phyloP scores from a whole-genome alignment of 192 early-diverging fungal genomes.

The Mycoemilia scoparia region DNA sequence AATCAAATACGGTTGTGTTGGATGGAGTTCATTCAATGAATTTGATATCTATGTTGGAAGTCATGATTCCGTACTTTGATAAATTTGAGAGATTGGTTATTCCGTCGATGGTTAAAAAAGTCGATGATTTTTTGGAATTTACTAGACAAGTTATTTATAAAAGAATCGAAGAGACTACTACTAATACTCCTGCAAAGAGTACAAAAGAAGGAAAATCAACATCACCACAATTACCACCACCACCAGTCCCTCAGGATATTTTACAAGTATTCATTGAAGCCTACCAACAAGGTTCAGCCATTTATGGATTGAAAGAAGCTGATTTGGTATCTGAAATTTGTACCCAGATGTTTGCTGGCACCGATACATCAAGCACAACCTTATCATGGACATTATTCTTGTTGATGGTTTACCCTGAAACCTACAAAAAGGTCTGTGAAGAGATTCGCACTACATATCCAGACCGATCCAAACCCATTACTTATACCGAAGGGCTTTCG shows the following conservation, averaged over 20 bases:
- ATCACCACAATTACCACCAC: too few relatives aligned
- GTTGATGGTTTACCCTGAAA: slow-evolving; percentile 12
- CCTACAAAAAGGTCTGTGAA: slow-evolving; percentile 2
- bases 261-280: slow-evolving; percentile 21
- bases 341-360: slow-evolving; percentile 11
- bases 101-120: slow-evolving; percentile 4
- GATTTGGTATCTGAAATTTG: slow-evolving; percentile 15
- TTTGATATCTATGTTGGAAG: too few relatives aligned
- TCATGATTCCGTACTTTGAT: too few relatives aligned
- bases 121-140: slow-evolving; percentile 13
- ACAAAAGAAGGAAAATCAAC: slow-evolving; percentile 6
- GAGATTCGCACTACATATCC: slow-evolving; percentile 16
- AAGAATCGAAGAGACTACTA: slow-evolving; percentile 4
- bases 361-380: slow-evolving; percentile 16
- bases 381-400: slow-evolving; percentile 19
- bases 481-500: slow-evolving; percentile 11
- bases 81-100: neutral
- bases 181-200: slow-evolving; percentile 2
- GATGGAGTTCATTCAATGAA: too few relatives aligned
- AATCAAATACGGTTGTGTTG: slow-evolving; percentile 4
- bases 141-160: slow-evolving; percentile 5
- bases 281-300: slow-evolving; percentile 14
- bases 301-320: slow-evolving; percentile 12
- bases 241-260: slow-evolving; percentile 19
- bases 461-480: slow-evolving; percentile 7